Evolutionary conservation across 2,329 filamentous ascomycete species (phyloP).

Genomic region (Penicillium sclerotigenum): DNA sequence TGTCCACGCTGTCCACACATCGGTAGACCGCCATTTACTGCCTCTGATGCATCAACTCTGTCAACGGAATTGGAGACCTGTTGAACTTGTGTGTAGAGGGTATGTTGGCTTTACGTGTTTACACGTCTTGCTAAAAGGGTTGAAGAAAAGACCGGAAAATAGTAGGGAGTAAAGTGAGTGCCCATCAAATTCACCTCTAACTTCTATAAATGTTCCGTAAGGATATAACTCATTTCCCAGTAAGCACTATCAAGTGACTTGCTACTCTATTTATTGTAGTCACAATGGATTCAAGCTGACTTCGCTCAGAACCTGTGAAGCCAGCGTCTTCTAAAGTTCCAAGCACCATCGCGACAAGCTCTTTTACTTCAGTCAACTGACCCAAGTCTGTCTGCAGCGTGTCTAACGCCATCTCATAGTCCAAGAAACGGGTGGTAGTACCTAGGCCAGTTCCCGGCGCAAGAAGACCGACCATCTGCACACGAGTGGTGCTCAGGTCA

Average conservation of each 20-base stretch:
- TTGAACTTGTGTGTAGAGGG: too few species aligned
- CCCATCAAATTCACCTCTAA: background rate
- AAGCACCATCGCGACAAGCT: background rate
- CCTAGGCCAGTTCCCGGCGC: background rate
- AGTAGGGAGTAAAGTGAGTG: too few species aligned
- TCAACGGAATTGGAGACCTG: too few species aligned
- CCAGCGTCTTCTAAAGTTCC: background rate
- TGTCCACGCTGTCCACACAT: too few species aligned
- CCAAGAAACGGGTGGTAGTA: background rate
- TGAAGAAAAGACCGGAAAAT: too few species aligned
- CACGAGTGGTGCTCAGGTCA: background rate
- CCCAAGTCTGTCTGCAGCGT: background rate
- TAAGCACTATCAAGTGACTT: background rate
- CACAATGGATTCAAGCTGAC: background rate
- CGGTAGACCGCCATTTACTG: too few species aligned
- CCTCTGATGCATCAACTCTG: too few species aligned
- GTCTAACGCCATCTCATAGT: background rate
- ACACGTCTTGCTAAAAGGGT: too few species aligned
- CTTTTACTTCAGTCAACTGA: background rate
- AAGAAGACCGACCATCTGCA: background rate
- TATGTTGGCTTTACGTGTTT: too few species aligned
- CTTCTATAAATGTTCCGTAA: background rate
- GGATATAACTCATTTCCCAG: background rate
- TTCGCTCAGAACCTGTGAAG: background rate
- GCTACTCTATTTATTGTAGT: background rate